phyloP scores from a whole-genome alignment of 139 green algal genomes.

The Gonium pectorale region DNA sequence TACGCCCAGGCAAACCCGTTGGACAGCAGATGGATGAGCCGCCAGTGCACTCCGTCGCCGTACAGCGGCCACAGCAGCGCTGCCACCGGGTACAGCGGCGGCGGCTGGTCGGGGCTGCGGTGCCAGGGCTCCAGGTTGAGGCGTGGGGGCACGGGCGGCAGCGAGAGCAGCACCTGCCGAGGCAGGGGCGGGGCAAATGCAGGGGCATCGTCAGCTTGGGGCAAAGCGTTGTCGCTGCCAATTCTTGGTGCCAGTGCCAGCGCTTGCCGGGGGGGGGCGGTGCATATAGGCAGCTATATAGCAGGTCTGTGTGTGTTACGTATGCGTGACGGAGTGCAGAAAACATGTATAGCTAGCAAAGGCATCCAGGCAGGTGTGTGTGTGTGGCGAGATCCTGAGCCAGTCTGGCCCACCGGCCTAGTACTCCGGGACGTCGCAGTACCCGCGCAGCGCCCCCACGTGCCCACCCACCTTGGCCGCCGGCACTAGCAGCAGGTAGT shows the following conservation, averaged over 20 bases:
- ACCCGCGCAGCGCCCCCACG: background rate
- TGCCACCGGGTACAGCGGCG: conserved; percentile 28
- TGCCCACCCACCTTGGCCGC: conserved; percentile 15
- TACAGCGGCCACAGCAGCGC: conserved; percentile 50
- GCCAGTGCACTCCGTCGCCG: conserved; percentile 36
- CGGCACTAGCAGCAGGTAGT: conserved; percentile 20
- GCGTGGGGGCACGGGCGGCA: conserved; percentile 6
- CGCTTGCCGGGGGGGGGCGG: too few species aligned
- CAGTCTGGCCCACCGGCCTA: too few species aligned
- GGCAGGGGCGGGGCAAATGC: background rate
- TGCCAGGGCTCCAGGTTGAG: conserved; percentile 47
- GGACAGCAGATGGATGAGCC: conserved; percentile 35
- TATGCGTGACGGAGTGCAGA: background rate
- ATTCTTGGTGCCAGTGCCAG: too few species aligned
- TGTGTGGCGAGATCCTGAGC: too few species aligned
- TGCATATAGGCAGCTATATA: too few species aligned
- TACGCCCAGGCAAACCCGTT: conserved; percentile 49
- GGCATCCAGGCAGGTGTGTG: too few species aligned
- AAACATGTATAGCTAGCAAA: too few species aligned
- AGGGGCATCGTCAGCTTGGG: too few species aligned
- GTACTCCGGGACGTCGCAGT: background rate
- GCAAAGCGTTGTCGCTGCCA: too few species aligned
- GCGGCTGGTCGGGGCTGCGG: conserved; percentile 3
- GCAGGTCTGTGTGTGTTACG: too few species aligned
- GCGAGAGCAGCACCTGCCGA: background rate